These are phyloP conservation scores for Amanita molliuscula DNA, from an alignment of 768 basidiomycete genomes.

Conservation along the genomic window DNA sequence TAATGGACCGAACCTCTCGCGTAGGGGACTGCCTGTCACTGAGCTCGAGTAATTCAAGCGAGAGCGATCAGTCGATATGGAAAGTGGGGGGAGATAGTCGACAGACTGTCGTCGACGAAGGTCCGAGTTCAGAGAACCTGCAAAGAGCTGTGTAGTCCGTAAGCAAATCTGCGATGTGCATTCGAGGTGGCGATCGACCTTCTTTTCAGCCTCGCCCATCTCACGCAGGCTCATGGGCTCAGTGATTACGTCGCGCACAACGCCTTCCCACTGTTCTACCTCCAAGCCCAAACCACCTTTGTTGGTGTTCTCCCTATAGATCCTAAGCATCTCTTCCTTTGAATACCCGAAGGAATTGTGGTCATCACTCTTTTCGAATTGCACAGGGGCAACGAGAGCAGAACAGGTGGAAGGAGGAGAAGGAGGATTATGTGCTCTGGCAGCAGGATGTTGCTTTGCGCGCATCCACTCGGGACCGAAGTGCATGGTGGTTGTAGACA, in stretches of 20 bases:
- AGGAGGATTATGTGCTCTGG: constrained; percentile 44
- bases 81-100: constrained; percentile 56
- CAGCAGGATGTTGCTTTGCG: constrained; percentile 51
- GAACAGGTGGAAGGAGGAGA: constrained; percentile 67
- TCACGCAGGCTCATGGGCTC: constrained; percentile 75
- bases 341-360: constrained; percentile 79
- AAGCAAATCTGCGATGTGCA: constrained; percentile 15
- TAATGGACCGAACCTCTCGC: constrained; percentile 54
- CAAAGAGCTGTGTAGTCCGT: constrained; percentile 51
- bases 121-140: constrained; percentile 78
- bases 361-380: constrained; percentile 49
- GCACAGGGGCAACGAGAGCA: constrained; percentile 45
- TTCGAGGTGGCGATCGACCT: constrained; percentile 42
- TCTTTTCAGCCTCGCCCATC: constrained; percentile 76
- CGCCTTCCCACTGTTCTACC: constrained; percentile 84
- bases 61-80: constrained; percentile 45
- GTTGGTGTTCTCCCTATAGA: constrained; percentile 73
- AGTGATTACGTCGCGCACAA: constrained; percentile 63
- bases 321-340: constrained; percentile 74
- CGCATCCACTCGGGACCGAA: constrained; percentile 95
- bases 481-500: constrained; percentile 68
- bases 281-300: constrained; percentile 70
- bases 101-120: constrained; percentile 77
- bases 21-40: constrained; percentile 42
- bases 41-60: constrained; percentile 43